Conservation (phyloP, 306 rosid genomes). For the Citrullus amarus region DNA sequence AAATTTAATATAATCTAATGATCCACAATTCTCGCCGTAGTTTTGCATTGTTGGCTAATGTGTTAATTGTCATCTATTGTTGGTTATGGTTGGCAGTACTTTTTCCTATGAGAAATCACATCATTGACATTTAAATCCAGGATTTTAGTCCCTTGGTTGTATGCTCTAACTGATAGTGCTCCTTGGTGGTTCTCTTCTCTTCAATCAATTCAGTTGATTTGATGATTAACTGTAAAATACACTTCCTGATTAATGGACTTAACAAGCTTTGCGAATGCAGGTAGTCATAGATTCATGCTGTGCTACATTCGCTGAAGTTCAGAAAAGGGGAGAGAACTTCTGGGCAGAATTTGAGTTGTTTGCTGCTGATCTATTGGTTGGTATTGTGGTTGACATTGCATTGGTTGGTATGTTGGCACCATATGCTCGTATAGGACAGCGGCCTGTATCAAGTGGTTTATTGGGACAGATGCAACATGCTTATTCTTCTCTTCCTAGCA, state of each 20-base stretch:
- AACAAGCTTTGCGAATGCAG: slow-evolving; percentile 28
- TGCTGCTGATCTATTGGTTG: slow-evolving; percentile 87
- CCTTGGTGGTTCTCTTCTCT: background rate
- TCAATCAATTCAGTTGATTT: background rate
- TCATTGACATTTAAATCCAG: background rate
- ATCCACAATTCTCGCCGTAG: background rate
- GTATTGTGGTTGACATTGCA: slow-evolving; percentile 78
- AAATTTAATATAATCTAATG: background rate
- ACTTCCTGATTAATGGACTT: background rate
- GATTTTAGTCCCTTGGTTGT: background rate
- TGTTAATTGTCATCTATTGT: background rate
- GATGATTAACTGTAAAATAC: background rate
- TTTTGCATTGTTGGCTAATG: background rate
- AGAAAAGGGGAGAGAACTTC: slow-evolving; percentile 81
- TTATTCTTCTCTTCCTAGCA: slow-evolving; percentile 80
- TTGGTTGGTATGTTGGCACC: slow-evolving; percentile 87
- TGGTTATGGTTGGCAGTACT: background rate
- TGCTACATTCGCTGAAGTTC: slow-evolving; percentile 89
- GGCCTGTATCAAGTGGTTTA: slow-evolving; percentile 54
- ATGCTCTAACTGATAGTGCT: background rate
- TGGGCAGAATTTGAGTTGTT: slow-evolving; percentile 91
- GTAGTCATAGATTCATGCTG: slow-evolving; percentile 85
- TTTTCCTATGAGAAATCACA: background rate
- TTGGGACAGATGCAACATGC: slow-evolving; percentile 67
- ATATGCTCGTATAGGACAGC: slow-evolving; percentile 71